These are phyloP conservation scores for Chaetomidium leptoderma DNA, from an alignment of 495 filamentous ascomycete genomes.

Conservation along the genomic window DNA sequence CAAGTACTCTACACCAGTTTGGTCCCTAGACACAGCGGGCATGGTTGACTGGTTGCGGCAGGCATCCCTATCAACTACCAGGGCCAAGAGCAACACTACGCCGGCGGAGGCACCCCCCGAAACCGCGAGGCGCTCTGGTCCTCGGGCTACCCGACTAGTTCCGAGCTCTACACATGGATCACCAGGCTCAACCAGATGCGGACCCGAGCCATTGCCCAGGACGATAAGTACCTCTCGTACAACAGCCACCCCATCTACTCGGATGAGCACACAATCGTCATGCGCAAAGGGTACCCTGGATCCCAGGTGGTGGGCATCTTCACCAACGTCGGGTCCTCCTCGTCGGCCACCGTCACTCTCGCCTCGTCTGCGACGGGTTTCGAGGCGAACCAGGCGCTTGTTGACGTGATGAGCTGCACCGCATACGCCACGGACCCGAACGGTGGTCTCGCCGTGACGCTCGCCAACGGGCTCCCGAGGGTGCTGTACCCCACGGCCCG, in stretches of 20 bases:
- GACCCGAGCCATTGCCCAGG: constrained; percentile 48
- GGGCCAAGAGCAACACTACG: constrained; percentile 71
- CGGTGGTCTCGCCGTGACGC: constrained; percentile 45
- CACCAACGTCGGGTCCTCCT: constrained; percentile 54
- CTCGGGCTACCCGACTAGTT: constrained; percentile 54
- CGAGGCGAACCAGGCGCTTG: constrained; percentile 34
- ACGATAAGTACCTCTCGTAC: constrained; percentile 49
- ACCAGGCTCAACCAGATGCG: constrained; percentile 53
- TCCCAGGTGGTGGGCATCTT: constrained; percentile 57
- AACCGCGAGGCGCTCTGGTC: constrained; percentile 78
- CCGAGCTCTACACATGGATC: constrained; percentile 59
- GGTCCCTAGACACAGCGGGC: background rate
- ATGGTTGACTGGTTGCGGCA: constrained; percentile 32
- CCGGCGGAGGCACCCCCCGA: constrained; percentile 52
- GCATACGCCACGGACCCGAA: constrained; percentile 38
- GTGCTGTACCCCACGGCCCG: constrained; percentile 43
- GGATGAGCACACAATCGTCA: constrained; percentile 54
- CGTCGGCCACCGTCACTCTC: constrained; percentile 46
- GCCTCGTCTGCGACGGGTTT: constrained; percentile 38
- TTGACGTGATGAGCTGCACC: constrained; percentile 51
- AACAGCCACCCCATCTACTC: constrained; percentile 54
- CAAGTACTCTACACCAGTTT: too few relatives aligned
- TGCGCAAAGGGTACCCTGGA: constrained; percentile 58
- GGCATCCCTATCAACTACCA: constrained; percentile 44
- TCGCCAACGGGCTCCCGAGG: constrained; percentile 49